These are phyloP conservation scores for Cephaloascus fragrans DNA, from an alignment of 805 yeast species.

Conservation along the genomic window DNA sequence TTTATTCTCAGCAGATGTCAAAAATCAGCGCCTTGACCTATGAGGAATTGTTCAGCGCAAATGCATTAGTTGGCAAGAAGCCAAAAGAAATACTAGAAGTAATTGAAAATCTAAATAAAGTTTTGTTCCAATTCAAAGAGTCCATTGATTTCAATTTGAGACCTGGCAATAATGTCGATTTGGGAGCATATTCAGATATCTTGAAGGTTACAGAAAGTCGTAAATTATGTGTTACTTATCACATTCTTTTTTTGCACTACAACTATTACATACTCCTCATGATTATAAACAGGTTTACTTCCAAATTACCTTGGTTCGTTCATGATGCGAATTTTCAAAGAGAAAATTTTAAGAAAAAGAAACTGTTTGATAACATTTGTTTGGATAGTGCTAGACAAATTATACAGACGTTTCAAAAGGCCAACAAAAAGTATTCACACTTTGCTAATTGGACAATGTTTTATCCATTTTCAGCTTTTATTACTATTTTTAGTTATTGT, in stretches of 20 bases:
- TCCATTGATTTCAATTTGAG: background rate
- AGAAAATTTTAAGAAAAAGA: background rate
- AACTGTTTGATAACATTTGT: background rate
- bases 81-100: background rate
- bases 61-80: background rate
- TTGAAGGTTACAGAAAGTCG: background rate
- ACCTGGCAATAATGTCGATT: background rate
- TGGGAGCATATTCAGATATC: background rate
- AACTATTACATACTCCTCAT: background rate
- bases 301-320: background rate
- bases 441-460: background rate
- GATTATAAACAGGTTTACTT: background rate
- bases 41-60: background rate
- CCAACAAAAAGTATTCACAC: background rate
- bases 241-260: background rate
- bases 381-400: background rate
- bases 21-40: background rate
- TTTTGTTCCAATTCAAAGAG: background rate
- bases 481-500: background rate
- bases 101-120: background rate
- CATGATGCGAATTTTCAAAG: background rate
- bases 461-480: background rate
- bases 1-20: background rate
- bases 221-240: no score
- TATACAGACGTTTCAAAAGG: background rate